These are phyloP conservation scores for Neoarthrinium moseri DNA, from an alignment of 2,329 filamentous ascomycete species.

Conservation along the genomic window DNA sequence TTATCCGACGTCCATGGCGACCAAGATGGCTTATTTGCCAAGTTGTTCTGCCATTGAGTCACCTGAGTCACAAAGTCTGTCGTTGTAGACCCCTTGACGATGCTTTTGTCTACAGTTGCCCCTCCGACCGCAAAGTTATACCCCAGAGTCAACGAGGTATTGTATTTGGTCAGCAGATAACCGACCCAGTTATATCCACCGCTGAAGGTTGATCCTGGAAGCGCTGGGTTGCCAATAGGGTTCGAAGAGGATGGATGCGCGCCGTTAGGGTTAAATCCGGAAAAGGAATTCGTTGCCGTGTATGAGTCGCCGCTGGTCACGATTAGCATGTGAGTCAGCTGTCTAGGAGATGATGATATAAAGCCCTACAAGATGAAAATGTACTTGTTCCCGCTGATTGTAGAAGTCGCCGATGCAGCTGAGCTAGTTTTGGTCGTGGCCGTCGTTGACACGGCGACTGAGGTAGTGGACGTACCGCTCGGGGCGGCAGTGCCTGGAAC, in stretches of 20 bases:
- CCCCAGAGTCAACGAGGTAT: conserved; percentile 33
- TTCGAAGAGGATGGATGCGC: conserved; percentile 46
- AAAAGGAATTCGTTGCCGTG: conserved; percentile 49
- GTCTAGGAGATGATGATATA: no score
- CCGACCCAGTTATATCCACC: conserved; percentile 40
- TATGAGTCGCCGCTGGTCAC: conserved; percentile 57
- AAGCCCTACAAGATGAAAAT: no score
- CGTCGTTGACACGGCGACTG: no score
- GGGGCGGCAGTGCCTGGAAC: no score
- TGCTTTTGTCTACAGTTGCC: conserved; percentile 39
- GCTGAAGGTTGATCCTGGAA: conserved; percentile 34
- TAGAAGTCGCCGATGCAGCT: no score
- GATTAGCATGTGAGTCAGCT: no score
- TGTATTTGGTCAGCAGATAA: conserved; percentile 33
- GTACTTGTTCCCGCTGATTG: no score
- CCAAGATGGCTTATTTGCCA: conserved; percentile 9
- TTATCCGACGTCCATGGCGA: conserved; percentile 16
- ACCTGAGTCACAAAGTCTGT: conserved; percentile 22
- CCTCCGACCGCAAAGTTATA: conserved; percentile 44
- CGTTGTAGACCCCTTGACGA: conserved; percentile 31
- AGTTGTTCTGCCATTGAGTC: conserved; percentile 18
- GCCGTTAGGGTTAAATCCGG: conserved; percentile 45
- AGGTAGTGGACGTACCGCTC: no score
- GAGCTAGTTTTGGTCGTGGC: no score
- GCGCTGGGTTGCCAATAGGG: conserved; percentile 55